Evolutionary conservation across 225 moss, liverwort and hornwort species (phyloP), one percentile per base, ranked within the genome.

Genomic region (Pseudisothecium myosuroides): DNA sequence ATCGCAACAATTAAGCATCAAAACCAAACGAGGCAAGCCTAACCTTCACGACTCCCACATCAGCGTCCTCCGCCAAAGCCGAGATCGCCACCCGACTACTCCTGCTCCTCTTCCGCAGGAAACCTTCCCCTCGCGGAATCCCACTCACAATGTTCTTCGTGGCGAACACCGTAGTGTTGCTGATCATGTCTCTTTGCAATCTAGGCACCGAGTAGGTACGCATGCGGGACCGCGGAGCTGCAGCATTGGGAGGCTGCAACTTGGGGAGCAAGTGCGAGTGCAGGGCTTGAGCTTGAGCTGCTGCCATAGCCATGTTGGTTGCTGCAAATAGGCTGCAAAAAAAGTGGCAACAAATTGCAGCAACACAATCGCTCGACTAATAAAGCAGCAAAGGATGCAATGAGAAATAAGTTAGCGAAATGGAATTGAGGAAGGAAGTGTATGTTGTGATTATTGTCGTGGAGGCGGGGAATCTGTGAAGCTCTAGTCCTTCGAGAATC

Each of bases 21-120:
- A 67, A 68, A 13, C 54, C 55, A 45, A 83, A 47, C 52, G 50
- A 29, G 37, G 4, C 39, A 41, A 19, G 17, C 56, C 13, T n/a
- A n/a, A 87, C 87, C 87, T 87, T 67, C 12, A 17, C 52, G 32
- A 52, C 43, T 34, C 45, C 74, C 32, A 80, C 56, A 41, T 90
- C 83, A n/a, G 88, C 61, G 75, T 93, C 93, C 74, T 91, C 91
- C 27, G 81, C 41, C 54, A 93, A 83, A 59, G 91, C 90, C 47
- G 43, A 27, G 61, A 55, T 7, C 21, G 87, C 50, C 65, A 81
- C 31, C 28, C 73, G 76, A 60, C 23, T 20, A 8, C 76, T 59
- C 79, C 58, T 20, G 6, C 76, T 59, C 83, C 58, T 78, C 74
- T 71, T 78, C 65, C 87, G 87, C 47, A 69, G 29, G 13, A 28